Evolutionary conservation across 345 rosid genomes (phyloP).

Genomic region (Mercurialis annua): DNA sequence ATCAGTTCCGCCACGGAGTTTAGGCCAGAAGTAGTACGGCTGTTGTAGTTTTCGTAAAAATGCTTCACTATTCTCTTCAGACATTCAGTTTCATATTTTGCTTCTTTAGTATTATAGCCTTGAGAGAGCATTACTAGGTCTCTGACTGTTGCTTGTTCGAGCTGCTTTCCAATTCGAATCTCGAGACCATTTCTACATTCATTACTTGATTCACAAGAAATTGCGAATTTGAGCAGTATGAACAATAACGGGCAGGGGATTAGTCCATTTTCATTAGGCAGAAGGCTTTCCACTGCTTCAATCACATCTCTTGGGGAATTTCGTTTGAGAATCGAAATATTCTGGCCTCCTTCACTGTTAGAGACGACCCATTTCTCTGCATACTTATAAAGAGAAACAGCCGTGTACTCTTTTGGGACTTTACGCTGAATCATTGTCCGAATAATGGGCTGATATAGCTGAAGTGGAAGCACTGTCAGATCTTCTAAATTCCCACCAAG

Average conservation of each 20-base stretch:
- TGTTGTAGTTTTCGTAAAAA: conserved; percentile 42
- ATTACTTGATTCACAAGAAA: conserved; percentile 42
- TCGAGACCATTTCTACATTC: conserved; percentile 65
- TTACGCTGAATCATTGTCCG: conserved; percentile 35
- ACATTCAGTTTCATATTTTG: conserved; percentile 54
- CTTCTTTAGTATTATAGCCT: conserved; percentile 50
- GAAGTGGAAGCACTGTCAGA: conserved; percentile 50
- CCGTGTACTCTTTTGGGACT: conserved; percentile 37
- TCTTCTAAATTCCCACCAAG: conserved; percentile 56
- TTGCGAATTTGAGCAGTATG: conserved; percentile 52
- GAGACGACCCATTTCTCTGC: conserved; percentile 46
- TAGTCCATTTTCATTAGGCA: conserved; percentile 52
- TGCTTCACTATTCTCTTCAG: conserved; percentile 52
- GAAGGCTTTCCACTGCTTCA: conserved; percentile 62
- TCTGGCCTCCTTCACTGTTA: conserved; percentile 19
- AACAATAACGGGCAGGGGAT: conserved; percentile 50
- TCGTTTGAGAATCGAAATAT: conserved; percentile 35
- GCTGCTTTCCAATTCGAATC: conserved; percentile 69
- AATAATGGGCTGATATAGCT: conserved; percentile 46
- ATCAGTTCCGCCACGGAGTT: conserved; percentile 53
- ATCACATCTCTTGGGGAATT: conserved; percentile 45
- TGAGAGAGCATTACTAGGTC: conserved; percentile 53
- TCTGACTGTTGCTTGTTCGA: conserved; percentile 52
- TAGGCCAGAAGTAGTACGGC: conserved; percentile 25
- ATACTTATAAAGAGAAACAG: conserved; percentile 55